Conservation (phyloP, 2,329 filamentous ascomycete species). For the Pezicula rhizophila region DNA sequence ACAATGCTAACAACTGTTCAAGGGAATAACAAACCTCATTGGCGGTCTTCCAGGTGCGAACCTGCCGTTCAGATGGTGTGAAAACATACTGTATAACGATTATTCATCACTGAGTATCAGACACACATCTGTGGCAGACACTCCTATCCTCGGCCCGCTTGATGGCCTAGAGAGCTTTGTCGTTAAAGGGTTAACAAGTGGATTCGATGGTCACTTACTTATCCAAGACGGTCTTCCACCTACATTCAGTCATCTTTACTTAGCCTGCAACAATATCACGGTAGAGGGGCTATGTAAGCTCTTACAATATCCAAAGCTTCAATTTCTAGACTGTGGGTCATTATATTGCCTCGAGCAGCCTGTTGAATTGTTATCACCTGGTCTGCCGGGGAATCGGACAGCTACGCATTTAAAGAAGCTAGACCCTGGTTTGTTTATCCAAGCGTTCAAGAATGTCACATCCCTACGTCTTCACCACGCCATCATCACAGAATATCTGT, state of each 20-base stretch:
- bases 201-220: conserved; percentile 8
- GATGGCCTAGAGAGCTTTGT: conserved; percentile 11
- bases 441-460: conserved; percentile 13
- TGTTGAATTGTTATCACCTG: conserved; percentile 7
- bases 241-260: conserved; percentile 13
- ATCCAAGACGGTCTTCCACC: conserved; percentile 12
- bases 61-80: conserved; percentile 1
- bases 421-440: conserved; percentile 6
- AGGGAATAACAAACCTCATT: conserved; percentile 11
- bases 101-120: not conserved
- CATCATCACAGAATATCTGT: conserved; percentile 12
- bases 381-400: conserved; percentile 1
- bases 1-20: not conserved
- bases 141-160: conserved; percentile 3
- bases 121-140: conserved; percentile 7
- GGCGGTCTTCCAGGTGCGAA: conserved; percentile 6
- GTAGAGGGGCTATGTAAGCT: conserved; percentile 8
- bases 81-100: not conserved
- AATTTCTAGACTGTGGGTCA: conserved; percentile 14
- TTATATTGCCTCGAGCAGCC: conserved; percentile 11
- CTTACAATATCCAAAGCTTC: conserved; percentile 8
- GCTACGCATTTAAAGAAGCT: conserved; percentile 8
- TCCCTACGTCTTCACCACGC: conserved; percentile 15
- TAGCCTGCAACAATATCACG: conserved; percentile 12
- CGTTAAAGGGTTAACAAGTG: conserved; percentile 6